Conservation (phyloP, 805 yeast genomes). For the Candida berthetii region DNA sequence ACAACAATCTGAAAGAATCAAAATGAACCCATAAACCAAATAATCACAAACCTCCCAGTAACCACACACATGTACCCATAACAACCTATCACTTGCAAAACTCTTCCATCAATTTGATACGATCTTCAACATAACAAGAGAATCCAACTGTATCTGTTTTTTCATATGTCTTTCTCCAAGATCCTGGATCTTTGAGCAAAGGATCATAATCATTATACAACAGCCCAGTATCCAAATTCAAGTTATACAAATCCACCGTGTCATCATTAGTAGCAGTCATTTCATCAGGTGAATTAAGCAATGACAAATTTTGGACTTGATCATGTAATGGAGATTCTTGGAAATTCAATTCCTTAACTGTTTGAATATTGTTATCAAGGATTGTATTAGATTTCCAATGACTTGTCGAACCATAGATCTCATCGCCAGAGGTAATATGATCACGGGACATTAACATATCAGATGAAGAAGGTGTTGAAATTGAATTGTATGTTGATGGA, state of each 20-base stretch:
- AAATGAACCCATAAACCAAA: no score
- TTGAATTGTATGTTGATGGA: no score
- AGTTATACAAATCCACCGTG: not conserved
- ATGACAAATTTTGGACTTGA: not conserved
- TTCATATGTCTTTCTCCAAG: not conserved
- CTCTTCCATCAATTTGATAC: constrained; percentile 7
- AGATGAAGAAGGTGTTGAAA: no score
- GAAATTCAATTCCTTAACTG: not conserved
- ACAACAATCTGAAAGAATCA: no score
- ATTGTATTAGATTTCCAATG: no score
- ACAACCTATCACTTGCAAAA: constrained; percentile 1
- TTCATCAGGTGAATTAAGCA: not conserved
- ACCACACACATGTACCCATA: not conserved
- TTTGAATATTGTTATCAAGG: no score
- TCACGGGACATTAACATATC: no score
- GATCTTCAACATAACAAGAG: constrained; percentile 11
- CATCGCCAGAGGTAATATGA: no score
- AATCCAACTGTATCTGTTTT: constrained; percentile 1
- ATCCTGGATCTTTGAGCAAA: not conserved
- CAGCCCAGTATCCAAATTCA: not conserved
- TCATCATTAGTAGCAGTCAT: not conserved
- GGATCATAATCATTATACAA: not conserved
- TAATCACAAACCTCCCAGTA: no score
- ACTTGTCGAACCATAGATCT: no score
- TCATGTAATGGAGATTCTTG: not conserved